Evolutionary conservation across 1,284 basidiomycete species (phyloP).

Genomic region (Mycena citricolor): DNA sequence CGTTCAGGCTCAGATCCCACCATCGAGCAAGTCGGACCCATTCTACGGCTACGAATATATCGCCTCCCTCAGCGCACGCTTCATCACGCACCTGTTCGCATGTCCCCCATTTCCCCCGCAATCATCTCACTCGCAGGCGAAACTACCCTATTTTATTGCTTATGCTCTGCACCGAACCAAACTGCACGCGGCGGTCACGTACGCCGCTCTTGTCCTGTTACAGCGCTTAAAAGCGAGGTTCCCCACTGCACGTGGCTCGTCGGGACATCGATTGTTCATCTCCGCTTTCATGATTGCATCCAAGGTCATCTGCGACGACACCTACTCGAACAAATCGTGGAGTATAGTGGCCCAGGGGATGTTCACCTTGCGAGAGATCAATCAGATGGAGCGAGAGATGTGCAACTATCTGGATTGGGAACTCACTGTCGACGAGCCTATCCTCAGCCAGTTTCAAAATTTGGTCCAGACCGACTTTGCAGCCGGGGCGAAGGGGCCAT

Average conservation of each 20-base stretch:
- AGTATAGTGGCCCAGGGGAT: conserved; percentile 90
- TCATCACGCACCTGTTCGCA: conserved; percentile 78
- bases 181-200: conserved; percentile 79
- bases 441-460: conserved; percentile 63
- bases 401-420: conserved; percentile 93
- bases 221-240: conserved; percentile 89
- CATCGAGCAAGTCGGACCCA: conserved; percentile 47
- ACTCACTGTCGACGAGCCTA: conserved; percentile 71
- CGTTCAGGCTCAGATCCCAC: conserved; percentile 16
- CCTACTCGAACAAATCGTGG: conserved; percentile 96
- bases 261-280: conserved; percentile 88
- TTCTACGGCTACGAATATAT: conserved; percentile 81
- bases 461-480: conserved; percentile 63
- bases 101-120: conserved; percentile 65
- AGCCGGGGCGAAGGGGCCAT: conserved; percentile 36
- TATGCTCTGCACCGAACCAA: conserved; percentile 90
- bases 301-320: conserved; percentile 94
- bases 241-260: conserved; percentile 88
- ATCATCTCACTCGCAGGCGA: conserved; percentile 53
- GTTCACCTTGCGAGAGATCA: conserved; percentile 88
- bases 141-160: conserved; percentile 81
- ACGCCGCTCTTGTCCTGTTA: conserved; percentile 82
- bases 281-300: conserved; percentile 93
- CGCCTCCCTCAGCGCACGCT: conserved; percentile 64
- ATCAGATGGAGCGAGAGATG: conserved; percentile 96